Conservation (phyloP, 176 grass and related monocot species). For the Hyparrhenia diplandra region DNA sequence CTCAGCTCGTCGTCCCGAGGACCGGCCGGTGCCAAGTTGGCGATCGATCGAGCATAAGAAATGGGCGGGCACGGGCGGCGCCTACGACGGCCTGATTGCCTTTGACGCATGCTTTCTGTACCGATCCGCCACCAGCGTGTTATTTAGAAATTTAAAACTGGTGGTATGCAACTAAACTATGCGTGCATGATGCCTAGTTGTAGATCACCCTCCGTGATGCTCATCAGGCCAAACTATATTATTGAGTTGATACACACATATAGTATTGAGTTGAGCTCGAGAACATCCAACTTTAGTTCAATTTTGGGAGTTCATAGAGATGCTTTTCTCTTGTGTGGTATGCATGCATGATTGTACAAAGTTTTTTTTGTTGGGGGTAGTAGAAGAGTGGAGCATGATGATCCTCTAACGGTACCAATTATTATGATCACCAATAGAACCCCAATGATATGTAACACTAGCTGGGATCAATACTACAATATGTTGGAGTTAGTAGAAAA, state of each 20-base stretch:
- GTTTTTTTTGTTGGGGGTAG: not conserved
- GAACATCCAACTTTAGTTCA: not conserved
- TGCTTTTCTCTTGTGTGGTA: not conserved
- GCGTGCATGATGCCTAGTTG: not conserved
- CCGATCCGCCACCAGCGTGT: not conserved
- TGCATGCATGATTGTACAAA: too few relatives aligned
- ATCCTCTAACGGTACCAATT: not conserved
- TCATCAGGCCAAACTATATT: not conserved
- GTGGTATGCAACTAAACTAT: too few relatives aligned
- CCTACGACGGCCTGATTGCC: conserved; percentile 42
- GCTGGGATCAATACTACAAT: not conserved
- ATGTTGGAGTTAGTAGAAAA: not conserved
- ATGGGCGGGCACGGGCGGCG: conserved; percentile 30
- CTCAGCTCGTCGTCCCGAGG: not conserved
- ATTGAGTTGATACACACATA: not conserved
- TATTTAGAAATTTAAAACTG: not conserved
- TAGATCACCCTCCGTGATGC: not conserved
- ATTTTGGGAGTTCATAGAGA: not conserved
- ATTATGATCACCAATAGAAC: not conserved
- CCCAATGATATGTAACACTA: not conserved
- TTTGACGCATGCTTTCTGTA: conserved; percentile 47
- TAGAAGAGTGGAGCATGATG: not conserved
- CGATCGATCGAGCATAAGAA: conserved; percentile 17
- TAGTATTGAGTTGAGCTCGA: not conserved
- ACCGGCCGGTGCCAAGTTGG: conserved; percentile 14